Base-by-base conservation (phyloP, 768 basidiomycete species). In the Mrakia frigida region DNA sequence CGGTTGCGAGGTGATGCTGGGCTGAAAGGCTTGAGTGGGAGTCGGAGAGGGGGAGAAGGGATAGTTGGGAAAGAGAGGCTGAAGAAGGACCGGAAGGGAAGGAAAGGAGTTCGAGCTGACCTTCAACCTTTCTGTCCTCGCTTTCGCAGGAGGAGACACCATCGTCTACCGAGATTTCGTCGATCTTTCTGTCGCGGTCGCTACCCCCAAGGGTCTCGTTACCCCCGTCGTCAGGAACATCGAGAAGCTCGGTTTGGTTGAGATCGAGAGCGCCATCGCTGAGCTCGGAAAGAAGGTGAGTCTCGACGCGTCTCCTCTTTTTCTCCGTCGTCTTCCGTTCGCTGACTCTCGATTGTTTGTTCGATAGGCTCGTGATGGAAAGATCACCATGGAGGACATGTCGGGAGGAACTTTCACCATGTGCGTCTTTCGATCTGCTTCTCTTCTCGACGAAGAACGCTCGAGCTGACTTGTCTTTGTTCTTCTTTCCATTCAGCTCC, bases 321-420 rank as follows among this genome's bases (percentile, higher is more conserved):
- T 28, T n/a, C 3, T 9, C 5, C 60, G n/a, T 61, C 33, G n/a
- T 5, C 5, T 5, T 61, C 60, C 6, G 5, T 5, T 37, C 25
- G 46, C 60, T 39, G 33, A 35, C 43, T 5, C 2, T 31, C 39
- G n/a, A 68, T 46, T 11, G 73, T 65, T 56, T 39, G 25, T 2
- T 60, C 39, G 18, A 25, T 65, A 84, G 90, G 96, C 95, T 33
- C 87, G 90, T 75, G 95, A 98, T 83, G 89, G 92, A 80, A 97
- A 97, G 84, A 88, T 99, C 71, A 90, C 91, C 28, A 87, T 99
- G 74, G 96, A 99, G 84, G 96, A 99, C 84, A 98, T 98, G 96
- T 87, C 94, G 46, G 96, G 96, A 69, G 96, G 96, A 69, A 90
- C 93, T n/a, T 98, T 99, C 87, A 99, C 96, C 79, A 99, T 99